A percentile compares a stretch with the other conserved stretches of the same genome.
Evolutionary conservation across 306 rosid genomes (phyloP).

Genomic region (Betula pendula): DNA sequence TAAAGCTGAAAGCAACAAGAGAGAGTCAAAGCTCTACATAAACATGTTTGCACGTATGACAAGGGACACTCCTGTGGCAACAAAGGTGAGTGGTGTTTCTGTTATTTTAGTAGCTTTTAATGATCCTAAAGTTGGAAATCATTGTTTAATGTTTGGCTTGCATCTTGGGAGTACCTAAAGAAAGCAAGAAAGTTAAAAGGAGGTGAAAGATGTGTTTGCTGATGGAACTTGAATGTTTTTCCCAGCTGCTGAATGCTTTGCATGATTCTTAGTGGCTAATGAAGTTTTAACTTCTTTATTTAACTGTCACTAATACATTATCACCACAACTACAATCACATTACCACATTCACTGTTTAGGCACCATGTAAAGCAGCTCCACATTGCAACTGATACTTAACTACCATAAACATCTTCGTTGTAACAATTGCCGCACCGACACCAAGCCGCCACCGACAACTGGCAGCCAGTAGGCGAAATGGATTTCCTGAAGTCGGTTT

Average conservation of each 20-base stretch:
- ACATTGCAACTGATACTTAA: background rate
- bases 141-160: background rate
- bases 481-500: too few species aligned
- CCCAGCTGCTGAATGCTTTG: background rate
- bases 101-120: conserved; percentile 8
- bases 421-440: background rate
- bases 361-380: background rate
- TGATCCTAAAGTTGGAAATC: conserved; percentile 1
- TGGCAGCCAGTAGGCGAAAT: too few species aligned
- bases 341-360: background rate
- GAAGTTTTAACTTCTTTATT: background rate
- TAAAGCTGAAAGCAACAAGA: conserved; percentile 57
- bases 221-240: background rate
- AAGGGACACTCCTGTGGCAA: conserved; percentile 20
- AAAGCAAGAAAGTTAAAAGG: background rate
- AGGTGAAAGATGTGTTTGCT: background rate
- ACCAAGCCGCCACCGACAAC: too few species aligned
- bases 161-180: background rate
- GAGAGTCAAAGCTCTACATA: conserved; percentile 58
- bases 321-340: background rate
- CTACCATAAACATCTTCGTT: background rate
- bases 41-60: conserved; percentile 49
- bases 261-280: background rate
- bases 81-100: conserved; percentile 42
- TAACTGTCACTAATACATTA: background rate